These are phyloP conservation scores for Boletus calvinii DNA, from an alignment of 1,284 basidiomycete species.

Conservation along the genomic window DNA sequence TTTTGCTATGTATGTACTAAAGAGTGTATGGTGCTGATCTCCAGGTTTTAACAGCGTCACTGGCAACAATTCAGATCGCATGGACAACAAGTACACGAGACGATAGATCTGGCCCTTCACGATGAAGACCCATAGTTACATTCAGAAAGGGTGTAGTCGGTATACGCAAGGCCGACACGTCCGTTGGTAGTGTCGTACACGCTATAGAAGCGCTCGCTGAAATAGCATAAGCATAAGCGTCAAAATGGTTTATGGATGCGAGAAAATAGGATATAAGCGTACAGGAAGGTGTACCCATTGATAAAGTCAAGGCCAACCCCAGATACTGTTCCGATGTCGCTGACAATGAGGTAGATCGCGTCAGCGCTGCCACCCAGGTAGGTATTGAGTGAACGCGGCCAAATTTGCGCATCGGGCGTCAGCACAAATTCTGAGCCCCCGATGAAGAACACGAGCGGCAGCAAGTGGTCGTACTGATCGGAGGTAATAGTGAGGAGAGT, in stretches of 20 bases:
- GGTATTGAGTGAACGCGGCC: slow-evolving; percentile 49
- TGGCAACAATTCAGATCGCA: not conserved
- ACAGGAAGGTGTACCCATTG: slow-evolving; percentile 12
- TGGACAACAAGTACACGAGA: not conserved
- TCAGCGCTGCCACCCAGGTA: slow-evolving; percentile 37
- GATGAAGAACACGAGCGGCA: slow-evolving; percentile 26
- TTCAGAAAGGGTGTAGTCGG: not conserved
- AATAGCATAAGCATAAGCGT: not conserved
- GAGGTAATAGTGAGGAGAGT: slow-evolving; percentile 41
- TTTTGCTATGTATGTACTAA: too few relatives aligned
- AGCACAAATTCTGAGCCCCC: slow-evolving; percentile 36
- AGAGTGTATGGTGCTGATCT: too few relatives aligned
- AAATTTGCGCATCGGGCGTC: slow-evolving; percentile 51
- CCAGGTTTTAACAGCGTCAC: too few relatives aligned
- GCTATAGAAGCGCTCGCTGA: not conserved
- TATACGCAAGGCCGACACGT: not conserved
- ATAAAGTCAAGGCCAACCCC: too few relatives aligned
- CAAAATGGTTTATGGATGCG: not conserved
- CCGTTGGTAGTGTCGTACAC: not conserved
- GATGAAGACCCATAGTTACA: not conserved
- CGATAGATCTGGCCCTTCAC: not conserved
- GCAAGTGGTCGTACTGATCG: slow-evolving; percentile 24
- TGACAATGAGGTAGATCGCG: slow-evolving; percentile 50
- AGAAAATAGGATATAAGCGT: not conserved
- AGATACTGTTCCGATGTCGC: too few relatives aligned